Percentiles rank a stretch among this genome's conserved stretches.
Conservation (phyloP, 1,284 basidiomycete species). For the Heterobasidion irregulare region DNA sequence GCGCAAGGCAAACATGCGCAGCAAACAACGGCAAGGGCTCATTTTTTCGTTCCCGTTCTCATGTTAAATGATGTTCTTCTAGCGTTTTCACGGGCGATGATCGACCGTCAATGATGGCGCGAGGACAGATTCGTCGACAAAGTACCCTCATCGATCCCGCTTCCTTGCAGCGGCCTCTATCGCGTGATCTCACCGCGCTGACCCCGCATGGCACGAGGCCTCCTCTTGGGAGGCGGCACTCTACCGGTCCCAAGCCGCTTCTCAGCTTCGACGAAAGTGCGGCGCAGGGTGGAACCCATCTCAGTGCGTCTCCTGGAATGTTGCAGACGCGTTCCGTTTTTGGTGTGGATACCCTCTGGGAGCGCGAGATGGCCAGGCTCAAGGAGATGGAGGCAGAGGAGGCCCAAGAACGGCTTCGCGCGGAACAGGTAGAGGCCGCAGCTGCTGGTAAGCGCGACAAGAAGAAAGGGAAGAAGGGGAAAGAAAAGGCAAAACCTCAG, state of each 20-base stretch:
- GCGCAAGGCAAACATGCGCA: conserved; percentile 67
- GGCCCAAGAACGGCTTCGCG: conserved; percentile 38
- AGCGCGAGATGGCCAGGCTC: conserved; percentile 68
- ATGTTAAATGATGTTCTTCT: conserved; percentile 1
- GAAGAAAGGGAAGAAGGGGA: conserved; percentile 26
- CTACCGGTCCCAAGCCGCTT: conserved; percentile 45
- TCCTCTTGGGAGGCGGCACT: conserved; percentile 37
- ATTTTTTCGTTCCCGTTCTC: not conserved
- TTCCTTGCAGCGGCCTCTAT: conserved; percentile 37
- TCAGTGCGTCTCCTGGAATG: conserved; percentile 13
- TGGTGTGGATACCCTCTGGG: conserved; percentile 76
- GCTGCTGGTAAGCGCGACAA: conserved; percentile 25
- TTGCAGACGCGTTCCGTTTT: conserved; percentile 64
- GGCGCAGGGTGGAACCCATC: conserved; percentile 12
- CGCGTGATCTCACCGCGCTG: conserved; percentile 25
- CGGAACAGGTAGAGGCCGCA: conserved; percentile 35
- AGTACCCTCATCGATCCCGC: conserved; percentile 70
- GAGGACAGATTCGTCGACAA: conserved; percentile 40
- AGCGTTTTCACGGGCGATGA: conserved; percentile 71
- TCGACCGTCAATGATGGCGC: conserved; percentile 79
- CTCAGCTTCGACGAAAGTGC: conserved; percentile 49
- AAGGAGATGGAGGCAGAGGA: conserved; percentile 63
- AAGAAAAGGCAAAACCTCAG: conserved; percentile 19
- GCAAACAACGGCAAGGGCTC: conserved; percentile 56
- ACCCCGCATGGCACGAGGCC: conserved; percentile 31